Conservation (phyloP, 768 basidiomycete species). For the Mycena sanguinolenta region DNA sequence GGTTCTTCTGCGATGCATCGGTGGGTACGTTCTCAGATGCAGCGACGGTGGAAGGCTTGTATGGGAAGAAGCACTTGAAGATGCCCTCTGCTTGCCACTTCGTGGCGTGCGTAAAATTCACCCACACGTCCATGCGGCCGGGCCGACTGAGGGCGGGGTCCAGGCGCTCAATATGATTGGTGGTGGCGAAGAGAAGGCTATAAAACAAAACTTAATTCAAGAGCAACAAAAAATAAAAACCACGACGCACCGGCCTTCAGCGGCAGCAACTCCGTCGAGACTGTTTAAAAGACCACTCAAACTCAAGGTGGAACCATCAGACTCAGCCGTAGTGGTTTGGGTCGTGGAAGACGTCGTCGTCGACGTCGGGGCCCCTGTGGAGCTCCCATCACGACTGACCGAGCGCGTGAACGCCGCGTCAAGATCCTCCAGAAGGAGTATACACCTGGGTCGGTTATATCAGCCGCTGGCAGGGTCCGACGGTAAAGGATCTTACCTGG, state of each 20-base stretch:
- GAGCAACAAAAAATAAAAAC: conserved; percentile 13
- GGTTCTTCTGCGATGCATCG: conserved; percentile 74
- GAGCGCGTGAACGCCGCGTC: conserved; percentile 93
- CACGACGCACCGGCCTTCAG: conserved; percentile 81
- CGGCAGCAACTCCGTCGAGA: conserved; percentile 88
- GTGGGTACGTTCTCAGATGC: conserved; percentile 42
- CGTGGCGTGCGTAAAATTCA: conserved; percentile 91
- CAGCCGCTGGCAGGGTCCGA: conserved; percentile 30
- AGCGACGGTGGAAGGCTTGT: conserved; percentile 55
- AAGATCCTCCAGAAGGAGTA: conserved; percentile 93
- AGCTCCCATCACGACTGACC: conserved; percentile 83
- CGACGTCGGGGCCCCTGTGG: conserved; percentile 79
- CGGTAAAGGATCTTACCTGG: conserved; percentile 62
- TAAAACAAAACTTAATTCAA: conserved; percentile 28
- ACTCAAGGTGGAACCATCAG: conserved; percentile 85
- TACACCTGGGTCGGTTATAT: conserved; percentile 68
- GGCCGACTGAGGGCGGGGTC: conserved; percentile 91
- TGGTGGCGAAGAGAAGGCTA: conserved; percentile 90
- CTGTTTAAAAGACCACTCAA: conserved; percentile 89
- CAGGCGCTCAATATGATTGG: conserved; percentile 93
- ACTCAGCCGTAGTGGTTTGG: conserved; percentile 55
- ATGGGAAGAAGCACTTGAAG: conserved; percentile 95
- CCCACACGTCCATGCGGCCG: conserved; percentile 94
- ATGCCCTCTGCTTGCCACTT: conserved; percentile 95
- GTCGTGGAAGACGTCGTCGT: conserved; percentile 56